Base-by-base conservation (phyloP, 495 filamentous ascomycete species). In the Beverwykella pulmonaria region DNA sequence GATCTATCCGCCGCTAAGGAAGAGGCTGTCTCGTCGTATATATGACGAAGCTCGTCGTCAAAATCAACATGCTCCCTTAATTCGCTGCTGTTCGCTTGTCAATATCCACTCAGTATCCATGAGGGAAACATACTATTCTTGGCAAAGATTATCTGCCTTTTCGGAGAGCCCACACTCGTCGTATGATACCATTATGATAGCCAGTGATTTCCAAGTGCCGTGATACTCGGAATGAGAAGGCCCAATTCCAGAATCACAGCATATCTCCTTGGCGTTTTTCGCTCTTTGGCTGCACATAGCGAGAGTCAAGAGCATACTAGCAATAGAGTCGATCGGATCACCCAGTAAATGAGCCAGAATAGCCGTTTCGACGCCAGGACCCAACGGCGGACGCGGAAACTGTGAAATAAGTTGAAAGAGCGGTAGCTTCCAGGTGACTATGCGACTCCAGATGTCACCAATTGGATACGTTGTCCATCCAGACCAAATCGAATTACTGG, bases 151-250 rank as follows among this genome's bases (percentile, higher is more conserved):
- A 19, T 26, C 25, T 25, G 25, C 57, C 25, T 60, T 60, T 12
- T 60, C 57, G 14, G 39, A 22, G 19, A 44, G 39, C 17, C 61
- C 61, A 25, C 61, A 65, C 39, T 65, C 61, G 26, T 65, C 61
- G 27, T 65, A 65, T 15, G 61, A 65, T 5, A 65, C 46, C 41
- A 65, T 48, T 15, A 65, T 58, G 36, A 65, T 65, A 4, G 61
- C 52, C 12, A 65, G 22, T 3, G 53, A 53, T 52, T 65, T 65
- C 61, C 61, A 65, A 22, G 53, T 52, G 3, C 61, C 53, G 9
- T 58, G 22, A 22, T 49, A 65, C 22, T 65, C 61, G 17, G 50
- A 6, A 44, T 44, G 39, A 2, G 39, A 44, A 15, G 39, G 39
- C 2, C 17, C 17, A n/a, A 62, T 22, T 15, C 32, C 48, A 15